Base-by-base conservation (phyloP, 108 stramenopile genomes). In the Cyclotella atomus region DNA sequence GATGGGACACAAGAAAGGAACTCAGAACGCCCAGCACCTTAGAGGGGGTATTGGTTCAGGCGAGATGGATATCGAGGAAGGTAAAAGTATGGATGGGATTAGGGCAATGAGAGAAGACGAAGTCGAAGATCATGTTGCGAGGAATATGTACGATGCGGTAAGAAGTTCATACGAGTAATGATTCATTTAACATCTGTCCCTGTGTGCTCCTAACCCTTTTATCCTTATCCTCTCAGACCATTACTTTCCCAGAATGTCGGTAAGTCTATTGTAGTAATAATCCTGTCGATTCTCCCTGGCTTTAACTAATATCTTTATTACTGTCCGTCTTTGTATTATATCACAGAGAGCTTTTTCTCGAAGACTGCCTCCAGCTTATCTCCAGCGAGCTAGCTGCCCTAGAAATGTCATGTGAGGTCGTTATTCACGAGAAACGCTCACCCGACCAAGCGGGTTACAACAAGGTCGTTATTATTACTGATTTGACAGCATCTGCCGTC, bases 391-490 rank as follows among this genome's bases (percentile, higher is more conserved):
- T 71, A 7, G 57, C 47, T 17, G 44, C 32, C 16, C 59, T 71
- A 10, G 16, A 59, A 47, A 20, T 71, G 32, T 56, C 56, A 4
- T n/a, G 21, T 27, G 70, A 71, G 15, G 56, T 71, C 3, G 20
- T 71, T 35, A 49, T 71, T 23, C 70, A 49, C 45, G 70, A 71
- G 56, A 71, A 71, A 60, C 38, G 70, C 33, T 25, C 30, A 7
- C 56, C 56, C 19, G 28, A 59, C 21, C 70, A 71, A 60, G 19
- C 35, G 10, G 59, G 59, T 3, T 71, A 71, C 59, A 71, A 71
- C 30, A 71, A 71, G 59, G 70, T 71, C 5, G 70, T 71, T 21
- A 59, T 71, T 24, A 46, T 71, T 16, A 71, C 70, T 14, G 57
- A 71, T 43, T n/a, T 71, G 28, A 3, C 56, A 14, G 70, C 70